Evolutionary conservation across 2,329 filamentous ascomycete species (phyloP).

Genomic region (Penicillium italicum): DNA sequence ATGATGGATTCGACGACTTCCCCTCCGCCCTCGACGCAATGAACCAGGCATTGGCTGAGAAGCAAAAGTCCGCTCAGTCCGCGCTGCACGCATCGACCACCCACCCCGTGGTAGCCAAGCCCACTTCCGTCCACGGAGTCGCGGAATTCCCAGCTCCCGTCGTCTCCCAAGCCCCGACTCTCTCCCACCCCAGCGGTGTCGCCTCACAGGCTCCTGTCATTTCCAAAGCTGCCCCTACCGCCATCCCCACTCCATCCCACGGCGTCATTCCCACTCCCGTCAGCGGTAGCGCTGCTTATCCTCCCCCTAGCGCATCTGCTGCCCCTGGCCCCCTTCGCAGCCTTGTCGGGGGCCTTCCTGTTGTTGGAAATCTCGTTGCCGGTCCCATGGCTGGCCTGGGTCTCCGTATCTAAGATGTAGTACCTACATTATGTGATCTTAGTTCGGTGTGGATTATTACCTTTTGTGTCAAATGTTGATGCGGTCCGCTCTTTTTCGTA

Average conservation of each 20-base stretch:
- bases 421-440: not conserved
- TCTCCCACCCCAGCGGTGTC: not conserved
- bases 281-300: constrained; percentile 7
- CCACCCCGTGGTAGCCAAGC: not conserved
- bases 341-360: not conserved
- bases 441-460: not conserved
- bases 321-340: not conserved
- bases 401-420: constrained; percentile 1
- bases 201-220: not conserved
- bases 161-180: not conserved
- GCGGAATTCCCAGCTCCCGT: not conserved
- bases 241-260: not conserved
- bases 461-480: not conserved
- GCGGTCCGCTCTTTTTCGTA: constrained; percentile 5
- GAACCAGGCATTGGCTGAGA: constrained; percentile 8
- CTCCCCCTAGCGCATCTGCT: constrained; percentile 7
- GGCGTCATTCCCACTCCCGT: not conserved
- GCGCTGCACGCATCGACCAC: not conserved
- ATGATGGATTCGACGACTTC: constrained; percentile 15
- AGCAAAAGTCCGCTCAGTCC: not conserved
- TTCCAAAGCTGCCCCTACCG: not conserved
- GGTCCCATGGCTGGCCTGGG: constrained; percentile 2
- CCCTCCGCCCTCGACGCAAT: constrained; percentile 17
- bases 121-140: not conserved
- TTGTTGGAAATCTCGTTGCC: constrained; percentile 10